Base-by-base conservation (phyloP, 2,329 filamentous ascomycete genomes). In the Apiospora marii region DNA sequence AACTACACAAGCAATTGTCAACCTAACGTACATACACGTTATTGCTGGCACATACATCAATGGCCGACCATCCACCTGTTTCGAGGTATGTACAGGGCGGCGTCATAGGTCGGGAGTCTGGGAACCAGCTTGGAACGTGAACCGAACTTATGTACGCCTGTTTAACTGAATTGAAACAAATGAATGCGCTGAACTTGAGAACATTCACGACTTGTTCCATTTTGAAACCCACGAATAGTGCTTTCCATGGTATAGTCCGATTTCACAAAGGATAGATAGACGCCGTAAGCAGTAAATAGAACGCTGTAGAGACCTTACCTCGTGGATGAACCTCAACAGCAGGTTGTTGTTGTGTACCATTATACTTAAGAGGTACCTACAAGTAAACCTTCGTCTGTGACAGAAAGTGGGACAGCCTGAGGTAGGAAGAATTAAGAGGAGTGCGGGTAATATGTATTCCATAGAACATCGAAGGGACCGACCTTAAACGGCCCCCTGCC, bases 361-460 rank as follows among this genome's bases (percentile, higher is more conserved):
- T 41, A 41, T 41, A 41, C 8, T 8, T 37, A 37, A 37, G n/a
- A n/a, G n/a, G 37, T 37, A 37, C 37, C 2, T 37, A 46, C 16
- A 14, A 46, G 16, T 48, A 22, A 49, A 49, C 7, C 46, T 58
- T 37, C 16, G 19, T 22, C 53, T 30, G 34, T 37, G 53, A 41
- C n/a, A 64, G 58, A 64, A 37, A 64, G 58, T 41, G 58, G 58
- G 58, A 64, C 58, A 41, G 37, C 37, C 37, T 41, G 27, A 30
- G 27, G 27, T 41, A 41, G 37, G 37, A 10, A n/a, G 34, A 64
- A 30, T n/a, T n/a, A 12, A n/a, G 30, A 12, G 53, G 12, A 64
- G 34, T n/a, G 58, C 58, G 58, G 34, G 58, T 41, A 64, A 41
- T 16, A 30, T 30, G 37, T 41, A 41, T 41, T 41, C 53, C 53